A percentile compares a stretch with the other conserved stretches of the same genome.
These are phyloP conservation scores for Hirschioporus abietinus DNA, from an alignment of 768 basidiomycete genomes.

Conservation along the genomic window DNA sequence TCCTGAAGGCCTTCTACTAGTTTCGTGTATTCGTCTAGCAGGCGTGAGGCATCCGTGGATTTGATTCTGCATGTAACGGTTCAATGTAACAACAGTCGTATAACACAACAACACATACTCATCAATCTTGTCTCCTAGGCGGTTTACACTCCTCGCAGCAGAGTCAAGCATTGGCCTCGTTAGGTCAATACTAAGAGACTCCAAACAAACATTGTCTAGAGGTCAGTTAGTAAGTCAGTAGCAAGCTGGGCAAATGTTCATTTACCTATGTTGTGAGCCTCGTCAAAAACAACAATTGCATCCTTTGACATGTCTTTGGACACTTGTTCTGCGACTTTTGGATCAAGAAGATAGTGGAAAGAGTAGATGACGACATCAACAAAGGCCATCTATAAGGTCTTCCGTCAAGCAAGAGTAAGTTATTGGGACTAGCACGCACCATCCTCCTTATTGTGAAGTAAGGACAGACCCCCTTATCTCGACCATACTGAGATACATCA, in stretches of 20 bases:
- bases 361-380: slow-evolving; percentile 97
- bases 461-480: slow-evolving; percentile 82
- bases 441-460: slow-evolving; percentile 96
- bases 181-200: slow-evolving; percentile 94
- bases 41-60: slow-evolving; percentile 83
- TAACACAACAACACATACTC: slow-evolving; percentile 52
- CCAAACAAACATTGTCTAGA: slow-evolving; percentile 96
- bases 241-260: slow-evolving; percentile 5
- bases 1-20: slow-evolving; percentile 92
- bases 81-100: slow-evolving; percentile 3
- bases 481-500: slow-evolving; percentile 85
- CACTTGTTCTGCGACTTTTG: slow-evolving; percentile 98
- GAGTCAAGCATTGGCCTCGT: slow-evolving; percentile 97
- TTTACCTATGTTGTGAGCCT: slow-evolving; percentile 97
- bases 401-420: neutral
- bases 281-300: slow-evolving; percentile 97
- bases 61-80: slow-evolving; percentile 65
- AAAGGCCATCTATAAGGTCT: slow-evolving; percentile 75
- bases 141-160: slow-evolving; percentile 80
- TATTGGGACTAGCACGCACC: slow-evolving; percentile 42
- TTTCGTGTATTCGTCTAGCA: slow-evolving; percentile 95
- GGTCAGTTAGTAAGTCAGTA: slow-evolving; percentile 7
- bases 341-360: slow-evolving; percentile 97
- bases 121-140: slow-evolving; percentile 87
- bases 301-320: slow-evolving; percentile 98